A percentile compares a stretch with the other conserved stretches of the same genome.
phyloP scores from a whole-genome alignment of 768 basidiomycete species.

The Trametes gibbosa region DNA sequence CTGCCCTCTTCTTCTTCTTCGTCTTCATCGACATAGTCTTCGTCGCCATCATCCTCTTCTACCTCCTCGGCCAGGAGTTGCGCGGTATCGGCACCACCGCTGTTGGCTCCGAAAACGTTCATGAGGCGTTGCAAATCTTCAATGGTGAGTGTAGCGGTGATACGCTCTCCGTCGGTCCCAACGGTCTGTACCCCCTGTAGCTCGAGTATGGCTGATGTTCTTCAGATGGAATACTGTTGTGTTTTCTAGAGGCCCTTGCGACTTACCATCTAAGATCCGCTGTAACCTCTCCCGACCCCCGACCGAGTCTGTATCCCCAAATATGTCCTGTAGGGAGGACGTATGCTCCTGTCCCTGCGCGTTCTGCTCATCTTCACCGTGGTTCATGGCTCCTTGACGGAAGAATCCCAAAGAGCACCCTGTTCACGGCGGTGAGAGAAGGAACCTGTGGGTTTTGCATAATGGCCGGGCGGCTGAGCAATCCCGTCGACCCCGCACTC shows the following conservation, averaged over 20 bases:
- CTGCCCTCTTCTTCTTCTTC: slow-evolving; percentile 26
- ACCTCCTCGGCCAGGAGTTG: not conserved
- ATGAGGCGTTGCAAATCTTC: slow-evolving; percentile 16
- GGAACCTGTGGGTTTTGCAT: not conserved
- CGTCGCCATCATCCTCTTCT: slow-evolving; percentile 34
- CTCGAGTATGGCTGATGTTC: slow-evolving; percentile 6
- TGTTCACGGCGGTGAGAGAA: not conserved
- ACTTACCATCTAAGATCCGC: slow-evolving; percentile 8
- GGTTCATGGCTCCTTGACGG: slow-evolving; percentile 16
- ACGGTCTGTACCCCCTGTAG: not conserved
- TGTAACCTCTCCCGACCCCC: not conserved
- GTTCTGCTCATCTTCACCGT: slow-evolving; percentile 24
- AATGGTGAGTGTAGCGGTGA: slow-evolving; percentile 1
- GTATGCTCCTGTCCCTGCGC: not conserved
- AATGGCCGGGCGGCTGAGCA: slow-evolving; percentile 10
- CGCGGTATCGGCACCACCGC: not conserved
- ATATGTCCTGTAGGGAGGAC: not conserved
- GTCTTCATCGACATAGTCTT: slow-evolving; percentile 37
- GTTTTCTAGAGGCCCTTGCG: no score
- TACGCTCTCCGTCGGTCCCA: not conserved
- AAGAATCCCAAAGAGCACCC: slow-evolving; percentile 20
- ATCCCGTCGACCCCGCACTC: slow-evolving; percentile 13
- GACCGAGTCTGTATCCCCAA: not conserved
- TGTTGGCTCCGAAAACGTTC: not conserved
- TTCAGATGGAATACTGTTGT: not conserved